Percentiles rank a stretch among this genome's conserved stretches.
Evolutionary conservation across 495 filamentous ascomycete genomes (phyloP).

Genomic region (Oleoguttula mirabilis): DNA sequence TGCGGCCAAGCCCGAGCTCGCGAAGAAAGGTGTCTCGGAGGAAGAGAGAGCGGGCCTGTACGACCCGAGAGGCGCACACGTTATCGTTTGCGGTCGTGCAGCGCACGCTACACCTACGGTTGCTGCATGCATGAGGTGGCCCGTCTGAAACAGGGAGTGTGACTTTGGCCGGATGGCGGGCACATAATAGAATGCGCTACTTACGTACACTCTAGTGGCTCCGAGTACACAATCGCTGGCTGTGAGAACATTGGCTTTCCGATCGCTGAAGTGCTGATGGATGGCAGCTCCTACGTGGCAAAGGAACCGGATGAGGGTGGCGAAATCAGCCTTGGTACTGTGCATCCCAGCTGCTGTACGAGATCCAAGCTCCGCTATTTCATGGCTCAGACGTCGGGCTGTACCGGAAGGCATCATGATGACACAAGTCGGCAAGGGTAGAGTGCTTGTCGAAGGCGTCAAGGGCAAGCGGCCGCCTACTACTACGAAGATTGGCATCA

Average conservation of each 20-base stretch:
- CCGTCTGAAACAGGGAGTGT: constrained; percentile 32
- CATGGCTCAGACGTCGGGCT: constrained; percentile 29
- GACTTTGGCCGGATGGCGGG: constrained; percentile 40
- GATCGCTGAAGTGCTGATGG: constrained; percentile 39
- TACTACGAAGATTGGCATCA: constrained; percentile 32
- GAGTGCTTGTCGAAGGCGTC: constrained; percentile 27
- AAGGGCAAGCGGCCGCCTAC: constrained; percentile 30
- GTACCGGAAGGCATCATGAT: constrained; percentile 26
- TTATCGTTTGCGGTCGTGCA: constrained; percentile 46
- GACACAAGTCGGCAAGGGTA: constrained; percentile 24
- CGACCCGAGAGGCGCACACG: constrained; percentile 36
- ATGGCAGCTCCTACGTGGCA: constrained; percentile 32
- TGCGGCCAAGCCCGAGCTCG: constrained; percentile 6
- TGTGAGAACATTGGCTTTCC: constrained; percentile 43
- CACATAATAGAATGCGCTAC: constrained; percentile 46
- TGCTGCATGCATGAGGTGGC: constrained; percentile 34
- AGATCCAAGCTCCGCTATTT: constrained; percentile 27
- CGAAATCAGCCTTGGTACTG: constrained; percentile 39
- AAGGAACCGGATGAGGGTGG: constrained; percentile 24
- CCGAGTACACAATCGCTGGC: constrained; percentile 33
- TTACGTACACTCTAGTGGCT: constrained; percentile 47
- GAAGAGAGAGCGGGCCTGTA: constrained; percentile 10
- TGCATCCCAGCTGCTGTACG: constrained; percentile 32
- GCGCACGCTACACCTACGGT: constrained; percentile 40
- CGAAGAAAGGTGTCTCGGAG: constrained; percentile 1